These are phyloP conservation scores for Apiospora koreana DNA, from an alignment of 2,329 filamentous ascomycete genomes.

Conservation along the genomic window DNA sequence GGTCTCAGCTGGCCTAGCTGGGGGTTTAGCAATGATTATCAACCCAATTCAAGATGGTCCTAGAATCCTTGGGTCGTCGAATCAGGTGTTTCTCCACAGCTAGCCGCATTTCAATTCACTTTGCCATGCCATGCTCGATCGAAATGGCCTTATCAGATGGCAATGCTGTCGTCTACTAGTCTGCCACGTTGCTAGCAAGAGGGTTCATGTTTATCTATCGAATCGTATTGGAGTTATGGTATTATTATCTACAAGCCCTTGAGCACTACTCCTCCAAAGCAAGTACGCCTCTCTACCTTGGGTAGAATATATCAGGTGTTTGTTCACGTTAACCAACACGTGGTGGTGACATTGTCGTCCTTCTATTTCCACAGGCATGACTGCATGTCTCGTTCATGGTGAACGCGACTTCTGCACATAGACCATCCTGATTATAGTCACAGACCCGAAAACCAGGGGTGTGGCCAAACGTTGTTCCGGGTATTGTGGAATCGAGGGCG, in stretches of 20 bases:
- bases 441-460: not conserved
- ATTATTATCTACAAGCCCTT: not conserved
- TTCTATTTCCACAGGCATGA: not conserved
- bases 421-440: not conserved
- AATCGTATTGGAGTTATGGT: not conserved
- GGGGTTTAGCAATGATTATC: not conserved
- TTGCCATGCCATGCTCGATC: not conserved
- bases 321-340: not conserved
- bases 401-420: not conserved
- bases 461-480: not conserved
- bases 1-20: not conserved
- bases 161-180: not conserved
- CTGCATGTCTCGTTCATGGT: not conserved
- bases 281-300: not conserved
- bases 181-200: not conserved
- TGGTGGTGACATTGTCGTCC: not conserved
- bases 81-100: not conserved
- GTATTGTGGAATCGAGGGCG: not conserved
- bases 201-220: too few relatives aligned
- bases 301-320: not conserved
- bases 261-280: not conserved
- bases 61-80: not conserved
- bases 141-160: not conserved
- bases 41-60: not conserved
- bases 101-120: not conserved